Base-by-base conservation (phyloP, 164 flowering plant genomes). In the Brasenia schreberi region DNA sequence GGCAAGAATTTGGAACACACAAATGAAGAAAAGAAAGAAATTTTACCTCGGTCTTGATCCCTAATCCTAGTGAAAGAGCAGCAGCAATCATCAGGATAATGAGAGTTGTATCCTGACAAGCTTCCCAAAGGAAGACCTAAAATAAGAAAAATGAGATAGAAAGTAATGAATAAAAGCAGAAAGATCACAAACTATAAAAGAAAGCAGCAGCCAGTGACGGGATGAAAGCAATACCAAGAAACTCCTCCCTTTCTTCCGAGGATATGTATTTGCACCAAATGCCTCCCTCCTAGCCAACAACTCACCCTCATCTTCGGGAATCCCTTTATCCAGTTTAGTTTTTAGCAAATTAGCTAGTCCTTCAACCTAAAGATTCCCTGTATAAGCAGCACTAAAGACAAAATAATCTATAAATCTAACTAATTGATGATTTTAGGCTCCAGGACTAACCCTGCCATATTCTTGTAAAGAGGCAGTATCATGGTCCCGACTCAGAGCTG, bases 31-130 rank as follows among this genome's bases (percentile, higher is more conserved):
- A 49, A 49, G 10, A 49, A 49, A 5, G 16, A 14, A 49, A 49
- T 14, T 49, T 49, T 70, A 92, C 99, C 96, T 95, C 99, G 7
- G 97, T 80, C 75, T 92, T 92, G 74, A 92, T 95, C 42, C 97
- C 97, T 44, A 95, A 77, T 4, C 73, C 97, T 74, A 95, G 73
- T 43, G 99, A 95, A 74, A 92, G 87, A 66, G 75, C 92, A 12
- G 97, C 99, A 75, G 99, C 99, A 64, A 88, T 66, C 82, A 95
- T 92, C 83, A 95, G 76, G 76, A 95, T 95, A 66, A 95, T 86
- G 62, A 92, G 81, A 12, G 99, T 95, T 6, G 89, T 77, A 73
- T 95, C 97, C 69, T 88, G 89, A 82, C 97, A 92, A 63, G 99
- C 96, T 71, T 95, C 97, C 97, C 93, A 92, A 19, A 95, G 80